Conservation (phyloP, 1,284 basidiomycete genomes). For the Polyporus tsugae region DNA sequence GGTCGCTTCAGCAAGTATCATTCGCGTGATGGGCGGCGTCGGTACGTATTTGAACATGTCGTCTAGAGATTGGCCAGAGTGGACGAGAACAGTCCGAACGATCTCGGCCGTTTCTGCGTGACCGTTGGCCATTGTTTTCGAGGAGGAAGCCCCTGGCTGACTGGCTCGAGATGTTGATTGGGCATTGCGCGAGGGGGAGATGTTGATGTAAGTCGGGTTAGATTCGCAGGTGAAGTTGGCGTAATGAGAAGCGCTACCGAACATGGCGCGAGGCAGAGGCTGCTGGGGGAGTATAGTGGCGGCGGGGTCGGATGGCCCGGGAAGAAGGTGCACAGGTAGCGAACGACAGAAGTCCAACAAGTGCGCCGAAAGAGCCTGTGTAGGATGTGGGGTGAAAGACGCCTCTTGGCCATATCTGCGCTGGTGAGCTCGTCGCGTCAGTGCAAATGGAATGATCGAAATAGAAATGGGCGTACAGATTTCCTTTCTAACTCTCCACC, state of each 20-base stretch:
- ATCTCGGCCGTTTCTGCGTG: slow-evolving; percentile 32
- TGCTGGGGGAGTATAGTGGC: slow-evolving; percentile 94
- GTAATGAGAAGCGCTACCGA: slow-evolving; percentile 73
- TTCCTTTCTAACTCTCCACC: slow-evolving; percentile 65
- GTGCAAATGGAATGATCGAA: too few relatives aligned
- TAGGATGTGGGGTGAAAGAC: slow-evolving; percentile 79
- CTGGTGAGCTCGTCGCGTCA: slow-evolving; percentile 43
- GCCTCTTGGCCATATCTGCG: slow-evolving; percentile 67
- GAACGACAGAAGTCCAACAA: slow-evolving; percentile 77
- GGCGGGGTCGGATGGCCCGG: slow-evolving; percentile 89
- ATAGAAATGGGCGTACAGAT: slow-evolving; percentile 49
- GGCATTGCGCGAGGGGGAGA: slow-evolving; percentile 46
- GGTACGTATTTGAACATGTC: slow-evolving; percentile 95
- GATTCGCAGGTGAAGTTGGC: slow-evolving; percentile 83
- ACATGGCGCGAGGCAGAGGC: slow-evolving; percentile 90
- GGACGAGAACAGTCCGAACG: slow-evolving; percentile 73
- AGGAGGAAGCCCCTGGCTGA: slow-evolving; percentile 30
- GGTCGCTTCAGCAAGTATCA: slow-evolving; percentile 82
- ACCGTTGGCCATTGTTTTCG: slow-evolving; percentile 29
- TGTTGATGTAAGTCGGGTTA: slow-evolving; percentile 89
- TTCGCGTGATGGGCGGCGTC: slow-evolving; percentile 68
- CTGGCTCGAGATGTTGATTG: slow-evolving; percentile 32
- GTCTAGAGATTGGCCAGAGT: slow-evolving; percentile 92
- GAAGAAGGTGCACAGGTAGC: slow-evolving; percentile 84
- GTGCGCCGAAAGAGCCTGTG: slow-evolving; percentile 72